Percentiles rank a stretch among this genome's conserved stretches.
These are phyloP conservation scores for Trypanosoma rangeli DNA, from an alignment of 208 protist genomes.

Conservation along the genomic window DNA sequence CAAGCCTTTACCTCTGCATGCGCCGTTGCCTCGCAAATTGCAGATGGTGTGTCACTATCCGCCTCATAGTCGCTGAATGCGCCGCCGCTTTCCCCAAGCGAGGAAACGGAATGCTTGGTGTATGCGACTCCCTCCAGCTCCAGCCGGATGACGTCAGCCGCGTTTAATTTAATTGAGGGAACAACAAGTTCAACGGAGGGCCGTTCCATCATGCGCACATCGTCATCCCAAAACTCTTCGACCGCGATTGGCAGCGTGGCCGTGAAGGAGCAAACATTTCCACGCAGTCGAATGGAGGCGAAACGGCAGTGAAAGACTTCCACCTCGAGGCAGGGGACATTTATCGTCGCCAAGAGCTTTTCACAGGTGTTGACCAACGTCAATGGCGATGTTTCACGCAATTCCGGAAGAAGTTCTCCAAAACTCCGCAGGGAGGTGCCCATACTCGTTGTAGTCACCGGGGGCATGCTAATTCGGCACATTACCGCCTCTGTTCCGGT, in stretches of 20 bases:
- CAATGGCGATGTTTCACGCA: conserved; percentile 11
- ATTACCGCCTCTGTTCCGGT: conserved; percentile 4
- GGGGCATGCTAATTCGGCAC: conserved; percentile 16
- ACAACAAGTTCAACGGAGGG: background rate
- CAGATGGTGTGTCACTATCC: conserved; percentile 9
- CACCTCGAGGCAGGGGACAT: conserved; percentile 8
- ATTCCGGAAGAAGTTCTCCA: conserved; percentile 28
- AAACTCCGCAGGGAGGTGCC: background rate
- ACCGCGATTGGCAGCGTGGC: conserved; percentile 7
- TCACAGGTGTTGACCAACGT: conserved; percentile 16
- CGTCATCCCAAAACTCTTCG: conserved; percentile 23
- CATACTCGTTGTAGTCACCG: background rate
- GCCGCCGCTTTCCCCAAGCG: background rate
- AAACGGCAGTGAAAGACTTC: conserved; percentile 17
- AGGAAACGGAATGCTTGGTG: background rate
- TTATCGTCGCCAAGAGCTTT: background rate
- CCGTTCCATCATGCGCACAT: background rate
- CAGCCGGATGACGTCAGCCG: background rate
- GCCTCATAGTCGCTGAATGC: conserved; percentile 17
- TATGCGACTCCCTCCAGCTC: conserved; percentile 13
- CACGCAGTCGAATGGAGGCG: background rate
- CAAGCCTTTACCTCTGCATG: conserved; percentile 15
- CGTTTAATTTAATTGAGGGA: conserved; percentile 6
- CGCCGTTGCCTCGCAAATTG: background rate
- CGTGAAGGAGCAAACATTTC: conserved; percentile 2